Conservation (phyloP, 164 flowering plant species). For the Magnolia changhungtana region DNA sequence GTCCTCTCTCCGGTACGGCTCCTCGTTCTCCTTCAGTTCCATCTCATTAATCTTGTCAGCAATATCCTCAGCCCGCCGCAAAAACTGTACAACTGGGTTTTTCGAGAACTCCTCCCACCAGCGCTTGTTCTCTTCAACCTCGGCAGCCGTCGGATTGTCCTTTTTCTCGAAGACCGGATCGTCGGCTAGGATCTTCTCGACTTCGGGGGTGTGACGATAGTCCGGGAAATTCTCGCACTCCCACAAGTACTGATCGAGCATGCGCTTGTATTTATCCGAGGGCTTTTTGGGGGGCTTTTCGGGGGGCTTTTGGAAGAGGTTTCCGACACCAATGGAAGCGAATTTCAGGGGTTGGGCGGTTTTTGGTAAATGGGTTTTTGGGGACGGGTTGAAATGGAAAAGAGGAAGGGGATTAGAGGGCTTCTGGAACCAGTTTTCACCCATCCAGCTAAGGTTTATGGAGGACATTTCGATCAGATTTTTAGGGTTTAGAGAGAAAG, state of each 20-base stretch:
- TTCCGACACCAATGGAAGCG: constrained; percentile 40
- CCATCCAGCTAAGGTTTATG: constrained; percentile 65
- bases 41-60: constrained; percentile 49
- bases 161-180: constrained; percentile 53
- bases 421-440: constrained; percentile 68
- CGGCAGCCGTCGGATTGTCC: constrained; percentile 60
- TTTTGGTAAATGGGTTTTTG: not conserved
- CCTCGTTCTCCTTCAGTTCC: constrained; percentile 53
- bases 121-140: constrained; percentile 48
- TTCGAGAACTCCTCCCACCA: constrained; percentile 55
- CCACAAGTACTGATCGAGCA: constrained; percentile 72
- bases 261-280: constrained; percentile 37
- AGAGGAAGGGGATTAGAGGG: constrained; percentile 48
- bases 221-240: constrained; percentile 72
- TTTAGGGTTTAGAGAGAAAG: no score
- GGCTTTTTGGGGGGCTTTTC: constrained; percentile 19
- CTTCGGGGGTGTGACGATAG: constrained; percentile 71
- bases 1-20: constrained; percentile 60
- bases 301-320: constrained; percentile 15
- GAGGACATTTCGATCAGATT: constrained; percentile 43
- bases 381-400: constrained; percentile 25
- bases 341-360: constrained; percentile 30
- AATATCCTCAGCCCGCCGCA: constrained; percentile 49
- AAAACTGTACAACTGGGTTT: constrained; percentile 53
- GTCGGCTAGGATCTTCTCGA: constrained; percentile 57